These are phyloP conservation scores for bread wheat (Triticum aestivum) DNA, from an alignment of 176 grass and related monocot species.

Conservation along the genomic window DNA sequence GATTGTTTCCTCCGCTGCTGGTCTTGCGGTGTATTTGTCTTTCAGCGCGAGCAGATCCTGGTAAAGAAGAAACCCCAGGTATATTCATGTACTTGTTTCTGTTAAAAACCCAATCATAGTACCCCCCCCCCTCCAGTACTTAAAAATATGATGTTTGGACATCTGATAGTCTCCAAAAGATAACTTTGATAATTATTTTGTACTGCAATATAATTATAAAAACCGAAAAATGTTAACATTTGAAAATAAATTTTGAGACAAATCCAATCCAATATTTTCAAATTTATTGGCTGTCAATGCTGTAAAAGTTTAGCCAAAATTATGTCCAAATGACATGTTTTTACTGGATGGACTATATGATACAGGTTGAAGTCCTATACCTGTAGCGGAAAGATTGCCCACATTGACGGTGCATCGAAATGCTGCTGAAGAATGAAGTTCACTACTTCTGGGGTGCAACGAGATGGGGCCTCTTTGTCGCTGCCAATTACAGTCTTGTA, in stretches of 20 bases:
- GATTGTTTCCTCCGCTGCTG: conserved; percentile 92
- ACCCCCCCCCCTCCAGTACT: neutral
- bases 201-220: neutral
- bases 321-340: neutral
- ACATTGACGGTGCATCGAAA: conserved; percentile 86
- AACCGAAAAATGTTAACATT: neutral
- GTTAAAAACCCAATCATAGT: neutral
- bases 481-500: conserved; percentile 68
- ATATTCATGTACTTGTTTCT: conserved; percentile 21
- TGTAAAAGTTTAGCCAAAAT: neutral
- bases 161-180: neutral
- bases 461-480: conserved; percentile 63
- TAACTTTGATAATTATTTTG: neutral
- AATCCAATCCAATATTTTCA: neutral
- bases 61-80: conserved; percentile 19
- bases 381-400: conserved; percentile 99
- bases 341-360: neutral
- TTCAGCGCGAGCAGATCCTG: conserved; percentile 96
- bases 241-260: neutral
- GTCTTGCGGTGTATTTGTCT: conserved; percentile 87
- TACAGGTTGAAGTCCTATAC: conserved; percentile 37
- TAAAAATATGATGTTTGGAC: neutral
- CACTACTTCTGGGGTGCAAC: conserved; percentile 76
- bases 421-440: conserved; percentile 90
- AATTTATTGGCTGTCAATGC: neutral